Percentiles rank a stretch among this genome's conserved stretches.
Conservation (phyloP, 2,329 filamentous ascomycete species). For the Mycosphaerella sp. region DNA sequence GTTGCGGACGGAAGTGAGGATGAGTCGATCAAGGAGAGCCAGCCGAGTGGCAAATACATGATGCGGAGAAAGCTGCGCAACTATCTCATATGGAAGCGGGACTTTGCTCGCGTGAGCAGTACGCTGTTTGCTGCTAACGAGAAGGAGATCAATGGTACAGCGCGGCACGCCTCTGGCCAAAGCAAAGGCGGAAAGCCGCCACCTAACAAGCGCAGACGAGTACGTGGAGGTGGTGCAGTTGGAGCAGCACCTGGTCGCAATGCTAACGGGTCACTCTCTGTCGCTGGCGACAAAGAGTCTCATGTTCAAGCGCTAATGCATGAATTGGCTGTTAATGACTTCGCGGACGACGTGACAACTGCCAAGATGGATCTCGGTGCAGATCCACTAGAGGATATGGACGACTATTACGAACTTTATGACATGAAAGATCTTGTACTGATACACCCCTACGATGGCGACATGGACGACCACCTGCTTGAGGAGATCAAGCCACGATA, state of each 20-base stretch:
- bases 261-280: conserved; percentile 66
- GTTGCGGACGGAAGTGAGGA: conserved; percentile 48
- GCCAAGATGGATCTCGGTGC: conserved; percentile 69
- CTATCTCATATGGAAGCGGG: conserved; percentile 85
- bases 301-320: conserved; percentile 79
- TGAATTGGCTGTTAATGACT: conserved; percentile 73
- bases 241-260: conserved; percentile 56
- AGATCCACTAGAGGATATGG: conserved; percentile 84
- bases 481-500: conserved; percentile 91
- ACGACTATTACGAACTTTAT: conserved; percentile 85
- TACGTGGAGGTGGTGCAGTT: conserved; percentile 68
- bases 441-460: conserved; percentile 88
- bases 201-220: conserved; percentile 75
- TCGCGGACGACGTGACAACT: conserved; percentile 51
- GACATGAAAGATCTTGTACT: conserved; percentile 85
- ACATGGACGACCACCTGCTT: conserved; percentile 92
- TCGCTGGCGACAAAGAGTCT: conserved; percentile 73
- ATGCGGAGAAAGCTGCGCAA: conserved; percentile 80
- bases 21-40: conserved; percentile 36
- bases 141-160: conserved; percentile 63
- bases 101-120: conserved; percentile 78
- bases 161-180: conserved; percentile 36
- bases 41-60: conserved; percentile 75
- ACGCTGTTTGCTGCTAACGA: conserved; percentile 74
- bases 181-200: conserved; percentile 56